phyloP scores from a whole-genome alignment of 2,329 filamentous ascomycete genomes.

The Pyricularia pennisetigena region DNA sequence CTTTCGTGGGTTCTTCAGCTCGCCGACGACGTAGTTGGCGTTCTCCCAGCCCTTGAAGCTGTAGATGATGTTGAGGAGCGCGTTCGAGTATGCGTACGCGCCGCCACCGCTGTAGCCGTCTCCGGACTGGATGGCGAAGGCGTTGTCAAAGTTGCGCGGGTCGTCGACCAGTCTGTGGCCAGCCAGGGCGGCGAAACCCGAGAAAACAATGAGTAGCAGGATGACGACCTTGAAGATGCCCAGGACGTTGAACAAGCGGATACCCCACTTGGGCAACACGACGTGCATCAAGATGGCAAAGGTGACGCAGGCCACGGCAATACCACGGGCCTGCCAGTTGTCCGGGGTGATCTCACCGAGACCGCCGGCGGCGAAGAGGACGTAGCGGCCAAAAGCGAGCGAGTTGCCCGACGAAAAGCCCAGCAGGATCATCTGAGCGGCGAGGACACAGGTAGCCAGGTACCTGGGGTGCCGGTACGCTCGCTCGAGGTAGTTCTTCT shows the following conservation, averaged over 20 bases:
- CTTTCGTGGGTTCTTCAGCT: constrained; percentile 45
- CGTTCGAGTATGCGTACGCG: constrained; percentile 33
- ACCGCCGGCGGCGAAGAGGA: constrained; percentile 32
- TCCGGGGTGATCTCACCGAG: constrained; percentile 35
- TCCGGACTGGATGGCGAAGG: constrained; percentile 57
- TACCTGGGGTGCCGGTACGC: constrained; percentile 49
- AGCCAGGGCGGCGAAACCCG: constrained; percentile 46
- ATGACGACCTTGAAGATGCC: constrained; percentile 52
- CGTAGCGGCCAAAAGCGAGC: constrained; percentile 47
- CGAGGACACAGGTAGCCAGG: constrained; percentile 48
- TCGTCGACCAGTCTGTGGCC: constrained; percentile 86
- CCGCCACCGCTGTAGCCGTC: constrained; percentile 4
- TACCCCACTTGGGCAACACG: constrained; percentile 44
- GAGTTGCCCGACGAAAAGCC: constrained; percentile 51
- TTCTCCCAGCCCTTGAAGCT: constrained; percentile 45
- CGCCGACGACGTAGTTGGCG: constrained; percentile 45
- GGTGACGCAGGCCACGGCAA: constrained; percentile 42
- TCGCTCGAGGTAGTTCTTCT: constrained; percentile 59
- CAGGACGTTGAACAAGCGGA: constrained; percentile 48
- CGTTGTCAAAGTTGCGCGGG: constrained; percentile 97
- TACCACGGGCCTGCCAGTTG: constrained; percentile 46
- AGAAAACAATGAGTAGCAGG: constrained; percentile 50
- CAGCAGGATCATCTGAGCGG: constrained; percentile 50
- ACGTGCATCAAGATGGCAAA: constrained; percentile 44
- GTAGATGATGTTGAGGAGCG: constrained; percentile 46